phyloP scores from a whole-genome alignment of 73 alveolate genomes.

The Uronychia setigera region DNA sequence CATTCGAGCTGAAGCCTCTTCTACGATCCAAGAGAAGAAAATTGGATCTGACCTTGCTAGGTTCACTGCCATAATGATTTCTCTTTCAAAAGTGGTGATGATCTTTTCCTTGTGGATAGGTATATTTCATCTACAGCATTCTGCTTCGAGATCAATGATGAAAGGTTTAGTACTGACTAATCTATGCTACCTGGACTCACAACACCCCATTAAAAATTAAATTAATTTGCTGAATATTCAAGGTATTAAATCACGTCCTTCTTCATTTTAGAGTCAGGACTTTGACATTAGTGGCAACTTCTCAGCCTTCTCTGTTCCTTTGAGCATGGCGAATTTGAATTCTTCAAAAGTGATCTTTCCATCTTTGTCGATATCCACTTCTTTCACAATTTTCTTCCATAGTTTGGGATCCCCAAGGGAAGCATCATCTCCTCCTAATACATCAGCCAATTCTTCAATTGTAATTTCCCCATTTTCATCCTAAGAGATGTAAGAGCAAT shows the following conservation, averaged over 20 bases:
- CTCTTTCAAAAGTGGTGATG: neutral
- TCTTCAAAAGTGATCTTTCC: slow-evolving; percentile 61
- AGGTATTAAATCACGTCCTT: too few relatives aligned
- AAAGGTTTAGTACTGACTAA: neutral
- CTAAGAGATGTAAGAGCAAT: neutral
- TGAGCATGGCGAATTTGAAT: slow-evolving; percentile 19
- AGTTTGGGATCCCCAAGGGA: slow-evolving; percentile 12
- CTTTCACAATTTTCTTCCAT: slow-evolving; percentile 48
- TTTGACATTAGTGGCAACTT: too few relatives aligned
- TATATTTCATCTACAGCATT: neutral
- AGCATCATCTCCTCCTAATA: slow-evolving; percentile 41
- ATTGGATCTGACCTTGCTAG: neutral
- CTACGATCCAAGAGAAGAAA: neutral
- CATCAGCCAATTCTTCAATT: slow-evolving; percentile 19
- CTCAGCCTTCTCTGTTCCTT: too few relatives aligned
- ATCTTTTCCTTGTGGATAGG: neutral
- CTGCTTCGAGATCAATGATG: neutral
- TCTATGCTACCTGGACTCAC: neutral
- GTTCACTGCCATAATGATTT: neutral
- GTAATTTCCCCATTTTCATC: slow-evolving; percentile 42
- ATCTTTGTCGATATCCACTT: slow-evolving; percentile 64
- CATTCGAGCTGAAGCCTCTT: neutral
- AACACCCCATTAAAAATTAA: neutral
- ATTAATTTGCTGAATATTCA: too few relatives aligned
- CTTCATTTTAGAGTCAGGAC: too few relatives aligned